These are phyloP conservation scores for Teratosphaeria epicoccoides DNA, from an alignment of 2,329 filamentous ascomycete species.

Conservation along the genomic window DNA sequence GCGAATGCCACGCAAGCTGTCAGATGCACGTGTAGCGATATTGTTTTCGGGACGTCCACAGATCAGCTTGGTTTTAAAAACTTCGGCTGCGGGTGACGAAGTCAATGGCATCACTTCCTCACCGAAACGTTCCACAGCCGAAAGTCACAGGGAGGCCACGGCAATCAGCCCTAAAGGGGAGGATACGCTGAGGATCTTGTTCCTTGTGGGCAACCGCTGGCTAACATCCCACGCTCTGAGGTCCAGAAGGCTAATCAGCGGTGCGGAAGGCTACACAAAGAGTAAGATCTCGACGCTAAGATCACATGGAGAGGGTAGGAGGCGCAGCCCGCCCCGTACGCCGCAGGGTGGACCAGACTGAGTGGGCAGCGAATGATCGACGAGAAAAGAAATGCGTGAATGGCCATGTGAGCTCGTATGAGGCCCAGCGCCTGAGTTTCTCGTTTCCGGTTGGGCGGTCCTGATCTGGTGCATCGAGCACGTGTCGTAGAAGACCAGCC, in stretches of 20 bases:
- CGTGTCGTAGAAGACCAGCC: background rate
- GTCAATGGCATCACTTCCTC: background rate
- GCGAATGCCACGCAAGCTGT: background rate
- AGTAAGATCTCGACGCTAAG: slow-evolving; percentile 1
- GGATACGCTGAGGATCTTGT: background rate
- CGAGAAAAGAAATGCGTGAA: background rate
- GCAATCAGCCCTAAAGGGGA: background rate
- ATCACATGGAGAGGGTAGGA: slow-evolving; percentile 3
- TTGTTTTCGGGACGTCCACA: background rate
- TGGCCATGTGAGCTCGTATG: slow-evolving; percentile 3
- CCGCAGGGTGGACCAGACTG: background rate
- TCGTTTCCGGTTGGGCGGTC: background rate
- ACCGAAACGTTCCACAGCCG: background rate
- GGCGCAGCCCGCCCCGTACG: background rate
- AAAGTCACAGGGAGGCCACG: background rate
- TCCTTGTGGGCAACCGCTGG: background rate
- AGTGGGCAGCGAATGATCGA: slow-evolving; percentile 1
- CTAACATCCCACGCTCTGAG: slow-evolving; percentile 8
- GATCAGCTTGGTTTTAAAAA: background rate
- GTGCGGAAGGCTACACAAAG: slow-evolving; percentile 1
- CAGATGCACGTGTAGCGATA: background rate
- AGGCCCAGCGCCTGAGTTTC: background rate
- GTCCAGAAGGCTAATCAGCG: slow-evolving; percentile 7
- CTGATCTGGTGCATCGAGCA: background rate
- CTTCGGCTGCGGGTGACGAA: background rate